Evolutionary conservation across 768 basidiomycete species (phyloP).

Genomic region (Podaxis sp.): DNA sequence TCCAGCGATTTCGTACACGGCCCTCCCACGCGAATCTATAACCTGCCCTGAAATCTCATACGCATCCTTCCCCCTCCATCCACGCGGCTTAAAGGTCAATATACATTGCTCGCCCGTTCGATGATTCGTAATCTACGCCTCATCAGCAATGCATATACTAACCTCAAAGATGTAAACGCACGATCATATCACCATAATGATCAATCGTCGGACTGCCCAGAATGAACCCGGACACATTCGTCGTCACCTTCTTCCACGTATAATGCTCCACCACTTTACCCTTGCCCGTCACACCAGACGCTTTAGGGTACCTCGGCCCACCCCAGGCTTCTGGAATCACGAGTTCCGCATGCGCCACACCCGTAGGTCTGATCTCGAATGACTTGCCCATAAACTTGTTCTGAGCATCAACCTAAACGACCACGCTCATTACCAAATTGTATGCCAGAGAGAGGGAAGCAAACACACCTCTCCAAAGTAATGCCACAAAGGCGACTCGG

Average conservation of each 20-base stretch:
- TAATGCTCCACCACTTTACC: conserved; percentile 85
- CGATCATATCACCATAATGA: conserved; percentile 93
- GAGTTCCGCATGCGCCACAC: conserved; percentile 88
- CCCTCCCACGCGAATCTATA: conserved; percentile 57
- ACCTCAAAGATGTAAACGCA: conserved; percentile 39
- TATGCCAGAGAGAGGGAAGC: not conserved
- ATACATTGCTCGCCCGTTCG: conserved; percentile 85
- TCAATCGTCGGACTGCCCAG: conserved; percentile 86
- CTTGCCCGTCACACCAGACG: conserved; percentile 36
- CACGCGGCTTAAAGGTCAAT: conserved; percentile 93
- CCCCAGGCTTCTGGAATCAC: conserved; percentile 52
- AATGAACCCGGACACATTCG: conserved; percentile 90
- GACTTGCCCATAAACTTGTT: conserved; percentile 96
- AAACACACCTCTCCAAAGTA: conserved; percentile 80
- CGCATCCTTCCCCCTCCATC: conserved; percentile 91
- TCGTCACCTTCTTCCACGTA: conserved; percentile 94
- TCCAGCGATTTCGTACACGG: conserved; percentile 88
- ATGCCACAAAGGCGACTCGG: conserved; percentile 84
- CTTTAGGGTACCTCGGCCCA: conserved; percentile 61
- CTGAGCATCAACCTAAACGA: conserved; percentile 83
- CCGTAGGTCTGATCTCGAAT: conserved; percentile 95
- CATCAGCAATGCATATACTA: not conserved
- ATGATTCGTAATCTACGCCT: conserved; percentile 75
- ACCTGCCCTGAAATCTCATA: conserved; percentile 92
- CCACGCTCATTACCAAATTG: not conserved